These are phyloP conservation scores for Vigna nakashimae DNA, from an alignment of 306 rosid genomes.

Conservation along the genomic window DNA sequence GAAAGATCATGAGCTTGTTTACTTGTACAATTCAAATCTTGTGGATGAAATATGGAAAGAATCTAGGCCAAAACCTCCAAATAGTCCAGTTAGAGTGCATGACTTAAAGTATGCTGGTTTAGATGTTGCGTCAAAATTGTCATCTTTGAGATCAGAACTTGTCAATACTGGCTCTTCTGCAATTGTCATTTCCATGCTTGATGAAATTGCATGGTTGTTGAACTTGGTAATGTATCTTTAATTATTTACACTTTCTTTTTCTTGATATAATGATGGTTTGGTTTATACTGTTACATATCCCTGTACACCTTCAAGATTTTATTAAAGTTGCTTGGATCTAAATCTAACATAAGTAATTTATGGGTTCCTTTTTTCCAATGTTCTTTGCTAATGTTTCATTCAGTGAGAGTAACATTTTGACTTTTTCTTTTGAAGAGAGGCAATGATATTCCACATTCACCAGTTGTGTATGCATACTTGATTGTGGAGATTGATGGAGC, in stretches of 20 bases:
- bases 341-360: constrained; percentile 33
- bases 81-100: constrained; percentile 75
- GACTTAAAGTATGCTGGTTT: constrained; percentile 84
- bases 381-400: constrained; percentile 37
- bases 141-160: constrained; percentile 81
- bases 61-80: constrained; percentile 75
- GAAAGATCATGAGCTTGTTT: constrained; percentile 82
- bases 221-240: constrained; percentile 76
- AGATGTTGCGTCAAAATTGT: constrained; percentile 79
- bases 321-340: constrained; percentile 16
- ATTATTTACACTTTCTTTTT: constrained; percentile 27
- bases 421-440: constrained; percentile 78
- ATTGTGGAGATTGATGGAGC: constrained; percentile 84
- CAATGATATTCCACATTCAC: constrained; percentile 92
- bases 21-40: constrained; percentile 73
- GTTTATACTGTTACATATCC: constrained; percentile 25
- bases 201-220: constrained; percentile 95
- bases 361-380: constrained; percentile 13
- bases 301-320: constrained; percentile 31
- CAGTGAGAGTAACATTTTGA: constrained; percentile 26
- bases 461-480: constrained; percentile 93
- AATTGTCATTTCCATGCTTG: constrained; percentile 85
- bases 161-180: constrained; percentile 76
- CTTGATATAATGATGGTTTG: constrained; percentile 34
- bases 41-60: constrained; percentile 92